These are phyloP conservation scores for Penicillium freii DNA, from an alignment of 2,329 filamentous ascomycete species.

Conservation along the genomic window DNA sequence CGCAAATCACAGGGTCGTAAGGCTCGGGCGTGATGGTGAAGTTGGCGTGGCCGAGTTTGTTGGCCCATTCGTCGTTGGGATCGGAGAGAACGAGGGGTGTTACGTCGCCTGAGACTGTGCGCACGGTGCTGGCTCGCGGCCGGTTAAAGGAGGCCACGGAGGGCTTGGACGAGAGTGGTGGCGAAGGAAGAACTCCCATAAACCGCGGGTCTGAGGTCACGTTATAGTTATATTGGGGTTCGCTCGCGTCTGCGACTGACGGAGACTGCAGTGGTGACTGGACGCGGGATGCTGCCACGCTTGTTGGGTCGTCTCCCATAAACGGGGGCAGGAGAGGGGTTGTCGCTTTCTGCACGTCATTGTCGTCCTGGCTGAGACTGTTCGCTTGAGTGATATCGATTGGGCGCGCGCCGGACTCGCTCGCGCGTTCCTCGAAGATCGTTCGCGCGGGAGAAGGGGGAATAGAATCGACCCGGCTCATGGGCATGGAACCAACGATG, in stretches of 20 bases:
- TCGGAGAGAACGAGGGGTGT: conserved; percentile 64
- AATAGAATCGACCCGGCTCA: conserved; percentile 51
- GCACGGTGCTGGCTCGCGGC: conserved; percentile 45
- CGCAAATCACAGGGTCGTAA: conserved; percentile 65
- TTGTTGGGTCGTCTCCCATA: conserved; percentile 58
- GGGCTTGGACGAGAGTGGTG: conserved; percentile 72
- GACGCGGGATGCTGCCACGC: conserved; percentile 54
- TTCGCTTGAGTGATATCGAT: conserved; percentile 57
- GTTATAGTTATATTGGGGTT: conserved; percentile 42
- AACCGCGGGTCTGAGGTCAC: conserved; percentile 52
- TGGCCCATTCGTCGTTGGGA: conserved; percentile 73
- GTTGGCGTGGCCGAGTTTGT: conserved; percentile 85
- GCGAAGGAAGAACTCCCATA: conserved; percentile 57
- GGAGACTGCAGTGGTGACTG: conserved; percentile 86
- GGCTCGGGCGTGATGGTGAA: conserved; percentile 83
- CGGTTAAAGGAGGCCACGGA: conserved; percentile 72
- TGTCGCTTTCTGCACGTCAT: conserved; percentile 65
- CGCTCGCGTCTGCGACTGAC: conserved; percentile 63
- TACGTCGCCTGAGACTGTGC: conserved; percentile 48
- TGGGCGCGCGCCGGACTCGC: conserved; percentile 50
- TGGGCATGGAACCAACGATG: conserved; percentile 32
- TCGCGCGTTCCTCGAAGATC: conserved; percentile 56
- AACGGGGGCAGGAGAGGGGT: conserved; percentile 85
- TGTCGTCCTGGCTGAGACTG: conserved; percentile 47
- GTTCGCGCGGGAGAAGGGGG: conserved; percentile 64